phyloP scores from a whole-genome alignment of 495 filamentous ascomycete genomes.

The Aspergillus bertholletiae region DNA sequence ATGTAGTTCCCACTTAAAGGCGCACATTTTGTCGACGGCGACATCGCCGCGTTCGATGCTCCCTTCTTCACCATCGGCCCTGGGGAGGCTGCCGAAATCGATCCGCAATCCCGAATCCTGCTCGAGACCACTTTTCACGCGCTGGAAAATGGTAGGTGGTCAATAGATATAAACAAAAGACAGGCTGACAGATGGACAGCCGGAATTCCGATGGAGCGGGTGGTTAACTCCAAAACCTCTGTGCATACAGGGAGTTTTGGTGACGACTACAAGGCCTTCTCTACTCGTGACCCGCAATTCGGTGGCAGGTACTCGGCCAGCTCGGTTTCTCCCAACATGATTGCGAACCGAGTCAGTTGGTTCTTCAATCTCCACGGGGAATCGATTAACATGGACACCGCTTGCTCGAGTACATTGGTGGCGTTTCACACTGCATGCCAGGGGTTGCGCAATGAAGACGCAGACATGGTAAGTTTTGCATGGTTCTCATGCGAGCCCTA shows the following conservation, averaged over 20 bases:
- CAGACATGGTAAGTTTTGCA: constrained; percentile 2
- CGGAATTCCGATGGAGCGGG: constrained; percentile 12
- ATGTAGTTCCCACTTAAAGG: not conserved
- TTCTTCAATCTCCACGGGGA: constrained; percentile 46
- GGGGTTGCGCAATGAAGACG: constrained; percentile 26
- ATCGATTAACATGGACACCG: constrained; percentile 44
- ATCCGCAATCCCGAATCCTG: constrained; percentile 53
- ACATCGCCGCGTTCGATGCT: constrained; percentile 35
- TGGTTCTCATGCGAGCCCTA: too few relatives aligned
- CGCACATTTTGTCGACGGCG: constrained; percentile 34
- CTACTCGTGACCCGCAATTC: too few relatives aligned
- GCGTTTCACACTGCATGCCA: constrained; percentile 42
- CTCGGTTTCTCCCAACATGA: too few relatives aligned
- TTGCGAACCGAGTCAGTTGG: constrained; percentile 41
- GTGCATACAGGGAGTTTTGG: constrained; percentile 11
- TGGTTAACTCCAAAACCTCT: constrained; percentile 15
- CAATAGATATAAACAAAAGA: too few relatives aligned
- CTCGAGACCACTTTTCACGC: constrained; percentile 57
- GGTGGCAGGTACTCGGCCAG: too few relatives aligned
- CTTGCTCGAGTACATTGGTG: constrained; percentile 43
- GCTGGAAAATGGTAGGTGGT: constrained; percentile 46
- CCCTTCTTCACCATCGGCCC: constrained; percentile 48
- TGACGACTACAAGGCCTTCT: constrained; percentile 3
- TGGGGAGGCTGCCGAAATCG: constrained; percentile 52
- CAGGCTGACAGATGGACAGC: too few relatives aligned